Conservation (phyloP, 2,329 filamentous ascomycete genomes). For the Penicillium sp. region DNA sequence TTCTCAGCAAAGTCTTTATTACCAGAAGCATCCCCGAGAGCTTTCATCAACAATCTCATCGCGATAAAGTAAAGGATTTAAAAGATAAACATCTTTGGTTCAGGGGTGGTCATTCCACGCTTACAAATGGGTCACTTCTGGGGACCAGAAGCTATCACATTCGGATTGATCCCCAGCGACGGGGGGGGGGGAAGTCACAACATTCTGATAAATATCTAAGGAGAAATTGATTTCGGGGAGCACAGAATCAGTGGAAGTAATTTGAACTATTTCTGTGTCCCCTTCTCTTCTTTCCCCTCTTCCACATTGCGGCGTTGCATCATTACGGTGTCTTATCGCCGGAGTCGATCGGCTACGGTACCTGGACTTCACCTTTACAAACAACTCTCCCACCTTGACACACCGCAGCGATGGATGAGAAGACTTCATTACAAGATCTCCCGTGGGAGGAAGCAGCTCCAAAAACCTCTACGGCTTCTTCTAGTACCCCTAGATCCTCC, state of each 20-base stretch:
- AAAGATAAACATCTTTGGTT: too few relatives aligned
- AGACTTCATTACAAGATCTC: background rate
- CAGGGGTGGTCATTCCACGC: too few relatives aligned
- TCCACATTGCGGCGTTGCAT: background rate
- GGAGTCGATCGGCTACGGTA: background rate
- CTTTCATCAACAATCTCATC: too few relatives aligned
- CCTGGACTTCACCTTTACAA: background rate
- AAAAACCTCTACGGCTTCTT: background rate
- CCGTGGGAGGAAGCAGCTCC: background rate
- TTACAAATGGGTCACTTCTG: too few relatives aligned
- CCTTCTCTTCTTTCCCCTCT: background rate
- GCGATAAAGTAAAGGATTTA: too few relatives aligned
- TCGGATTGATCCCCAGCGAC: too few relatives aligned
- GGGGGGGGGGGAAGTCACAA: too few relatives aligned
- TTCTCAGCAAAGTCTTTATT: too few relatives aligned
- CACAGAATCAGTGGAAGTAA: background rate
- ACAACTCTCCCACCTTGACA: background rate
- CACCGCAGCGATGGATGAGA: slow-evolving; percentile 7
- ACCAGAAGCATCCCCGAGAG: too few relatives aligned
- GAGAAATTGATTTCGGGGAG: background rate
- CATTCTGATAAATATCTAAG: background rate
- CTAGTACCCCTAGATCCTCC: background rate
- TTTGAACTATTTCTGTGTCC: background rate
- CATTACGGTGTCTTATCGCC: background rate
- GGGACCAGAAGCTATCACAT: too few relatives aligned